Evolutionary conservation across 2,329 filamentous ascomycete genomes (phyloP).

Genomic region (Metarhizium anisopliae): DNA sequence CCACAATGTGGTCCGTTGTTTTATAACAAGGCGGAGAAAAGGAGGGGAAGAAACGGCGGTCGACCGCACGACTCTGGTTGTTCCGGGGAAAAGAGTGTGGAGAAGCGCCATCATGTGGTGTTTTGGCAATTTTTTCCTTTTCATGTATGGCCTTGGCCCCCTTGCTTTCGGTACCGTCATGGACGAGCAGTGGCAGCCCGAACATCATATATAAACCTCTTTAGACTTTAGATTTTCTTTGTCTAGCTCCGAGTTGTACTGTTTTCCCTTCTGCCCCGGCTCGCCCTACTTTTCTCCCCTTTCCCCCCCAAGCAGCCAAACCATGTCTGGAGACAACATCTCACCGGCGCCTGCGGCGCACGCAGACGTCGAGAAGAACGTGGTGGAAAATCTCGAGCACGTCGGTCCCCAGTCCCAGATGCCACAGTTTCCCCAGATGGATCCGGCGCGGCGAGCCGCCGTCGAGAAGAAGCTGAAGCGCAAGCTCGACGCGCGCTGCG

Average conservation of each 20-base stretch:
- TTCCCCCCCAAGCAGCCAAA: neutral
- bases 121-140: neutral
- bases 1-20: neutral
- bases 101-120: neutral
- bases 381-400: constrained; percentile 3
- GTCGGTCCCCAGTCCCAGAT: neutral
- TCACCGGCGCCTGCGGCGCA: constrained; percentile 4
- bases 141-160: no score
- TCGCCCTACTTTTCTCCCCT: neutral
- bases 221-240: no score
- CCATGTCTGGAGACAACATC: constrained; percentile 12
- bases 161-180: no score
- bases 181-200: no score
- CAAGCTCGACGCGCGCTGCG: constrained; percentile 63
- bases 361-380: constrained; percentile 7
- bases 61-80: neutral
- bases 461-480: constrained; percentile 59
- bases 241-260: no score
- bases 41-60: neutral
- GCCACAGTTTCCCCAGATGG: constrained; percentile 11
- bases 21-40: neutral
- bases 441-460: constrained; percentile 38
- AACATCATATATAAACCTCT: neutral
- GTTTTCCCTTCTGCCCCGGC: neutral
- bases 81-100: neutral